These are phyloP conservation scores for Penicillium chermesinum DNA, from an alignment of 495 filamentous ascomycete species.

Conservation along the genomic window DNA sequence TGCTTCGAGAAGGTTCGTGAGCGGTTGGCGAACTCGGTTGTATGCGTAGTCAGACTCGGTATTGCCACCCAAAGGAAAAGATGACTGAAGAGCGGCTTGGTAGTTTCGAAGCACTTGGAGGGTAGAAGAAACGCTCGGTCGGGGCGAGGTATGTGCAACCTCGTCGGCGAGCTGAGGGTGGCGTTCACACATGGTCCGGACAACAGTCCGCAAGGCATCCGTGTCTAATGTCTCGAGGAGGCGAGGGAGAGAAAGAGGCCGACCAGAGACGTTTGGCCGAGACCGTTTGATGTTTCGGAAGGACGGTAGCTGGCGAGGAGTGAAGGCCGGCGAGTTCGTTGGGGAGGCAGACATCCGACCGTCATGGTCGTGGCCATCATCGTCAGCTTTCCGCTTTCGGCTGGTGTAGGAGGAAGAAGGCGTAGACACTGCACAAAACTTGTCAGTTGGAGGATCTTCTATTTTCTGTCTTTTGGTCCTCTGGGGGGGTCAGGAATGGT, in stretches of 20 bases:
- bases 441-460: slow-evolving; percentile 23
- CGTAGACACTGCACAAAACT: slow-evolving; percentile 47
- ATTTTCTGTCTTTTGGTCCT: no score
- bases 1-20: slow-evolving; percentile 78
- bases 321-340: slow-evolving; percentile 67
- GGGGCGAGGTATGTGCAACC: slow-evolving; percentile 77
- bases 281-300: slow-evolving; percentile 60
- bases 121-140: slow-evolving; percentile 74
- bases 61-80: slow-evolving; percentile 81
- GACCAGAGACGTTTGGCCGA: slow-evolving; percentile 65
- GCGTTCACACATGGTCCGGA: slow-evolving; percentile 82
- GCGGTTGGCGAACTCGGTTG: slow-evolving; percentile 79
- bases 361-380: slow-evolving; percentile 60
- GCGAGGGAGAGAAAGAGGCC: slow-evolving; percentile 74
- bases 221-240: slow-evolving; percentile 86
- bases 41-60: slow-evolving; percentile 88
- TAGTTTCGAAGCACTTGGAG: slow-evolving; percentile 77
- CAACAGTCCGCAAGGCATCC: slow-evolving; percentile 71
- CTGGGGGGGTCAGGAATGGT: no score
- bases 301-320: slow-evolving; percentile 59
- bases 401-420: slow-evolving; percentile 45
- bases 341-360: slow-evolving; percentile 88
- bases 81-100: slow-evolving; percentile 66
- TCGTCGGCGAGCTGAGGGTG: slow-evolving; percentile 73
- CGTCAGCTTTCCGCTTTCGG: slow-evolving; percentile 86